Percentiles rank a stretch among this genome's conserved stretches.
Evolutionary conservation across 2,329 filamentous ascomycete species (phyloP).

Genomic region (Leptographium wingfieldii): DNA sequence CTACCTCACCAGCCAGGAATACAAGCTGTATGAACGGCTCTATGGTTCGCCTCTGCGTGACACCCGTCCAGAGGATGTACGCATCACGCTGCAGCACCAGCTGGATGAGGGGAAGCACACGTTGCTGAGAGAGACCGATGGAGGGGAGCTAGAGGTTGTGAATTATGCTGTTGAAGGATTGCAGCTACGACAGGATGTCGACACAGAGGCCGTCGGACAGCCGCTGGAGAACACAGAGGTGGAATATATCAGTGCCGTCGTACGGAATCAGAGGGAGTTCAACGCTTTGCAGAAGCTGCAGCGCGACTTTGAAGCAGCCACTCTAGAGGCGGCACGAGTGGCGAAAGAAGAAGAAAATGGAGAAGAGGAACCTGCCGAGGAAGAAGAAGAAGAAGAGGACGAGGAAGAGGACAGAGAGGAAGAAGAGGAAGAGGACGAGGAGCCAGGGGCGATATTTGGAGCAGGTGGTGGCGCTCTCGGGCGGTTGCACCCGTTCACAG

Average conservation of each 20-base stretch:
- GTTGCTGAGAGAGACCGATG: constrained; percentile 40
- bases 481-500: constrained; percentile 57
- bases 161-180: constrained; percentile 26
- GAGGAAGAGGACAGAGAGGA: constrained; percentile 21
- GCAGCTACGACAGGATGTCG: background rate
- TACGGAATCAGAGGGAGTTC: constrained; percentile 42
- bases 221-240: constrained; percentile 22
- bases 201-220: constrained; percentile 3
- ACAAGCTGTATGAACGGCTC: constrained; percentile 62
- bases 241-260: constrained; percentile 34
- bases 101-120: constrained; percentile 20
- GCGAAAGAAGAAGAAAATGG: constrained; percentile 23
- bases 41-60: constrained; percentile 64
- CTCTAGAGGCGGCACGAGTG: constrained; percentile 20
- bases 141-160: constrained; percentile 51
- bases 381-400: constrained; percentile 21
- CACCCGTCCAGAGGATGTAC: constrained; percentile 47
- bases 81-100: constrained; percentile 20
- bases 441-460: background rate
- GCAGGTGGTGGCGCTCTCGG: background rate
- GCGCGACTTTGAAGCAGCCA: constrained; percentile 40
- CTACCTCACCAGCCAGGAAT: constrained; percentile 58
- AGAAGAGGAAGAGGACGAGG: constrained; percentile 15
- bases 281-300: constrained; percentile 41
- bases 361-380: constrained; percentile 23